Evolutionary conservation across 768 basidiomycete species (phyloP).

Genomic region (Tricholoma sp.): DNA sequence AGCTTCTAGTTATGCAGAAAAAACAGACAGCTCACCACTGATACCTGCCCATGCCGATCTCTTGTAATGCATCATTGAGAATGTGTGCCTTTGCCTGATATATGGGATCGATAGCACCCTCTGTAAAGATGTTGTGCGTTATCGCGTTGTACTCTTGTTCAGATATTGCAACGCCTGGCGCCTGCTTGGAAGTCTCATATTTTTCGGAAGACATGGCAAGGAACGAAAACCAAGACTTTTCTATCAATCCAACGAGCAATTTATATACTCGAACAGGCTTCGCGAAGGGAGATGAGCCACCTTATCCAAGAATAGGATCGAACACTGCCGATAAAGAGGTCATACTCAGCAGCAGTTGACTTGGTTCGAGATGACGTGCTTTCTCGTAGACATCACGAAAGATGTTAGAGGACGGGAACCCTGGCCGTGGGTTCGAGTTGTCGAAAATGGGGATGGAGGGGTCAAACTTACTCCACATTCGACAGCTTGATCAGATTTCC

Average conservation of each 20-base stretch:
- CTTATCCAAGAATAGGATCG: neutral
- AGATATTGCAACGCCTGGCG: neutral
- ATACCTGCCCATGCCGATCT: slow-evolving; percentile 70
- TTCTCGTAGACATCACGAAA: neutral
- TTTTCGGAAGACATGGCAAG: slow-evolving; percentile 7
- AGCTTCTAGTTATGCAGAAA: neutral
- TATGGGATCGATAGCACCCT: slow-evolving; percentile 40
- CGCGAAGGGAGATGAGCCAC: neutral
- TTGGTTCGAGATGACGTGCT: neutral
- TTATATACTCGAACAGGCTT: neutral
- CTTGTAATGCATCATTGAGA: slow-evolving; percentile 56
- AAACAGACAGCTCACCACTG: slow-evolving; percentile 34
- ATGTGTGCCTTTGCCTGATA: slow-evolving; percentile 55
- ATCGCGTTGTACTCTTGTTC: neutral
- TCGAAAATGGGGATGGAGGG: no score
- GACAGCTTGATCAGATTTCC: no score
- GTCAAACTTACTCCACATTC: no score
- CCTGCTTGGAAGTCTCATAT: neutral
- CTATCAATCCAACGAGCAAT: neutral
- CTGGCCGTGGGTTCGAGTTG: no score
- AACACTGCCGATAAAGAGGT: neutral
- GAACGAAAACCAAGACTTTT: neutral
- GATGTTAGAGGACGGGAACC: no score
- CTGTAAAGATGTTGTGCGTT: slow-evolving; percentile 11
- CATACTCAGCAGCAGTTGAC: no score